Evolutionary conservation across 202 grass and related monocot genomes (phyloP).

Genomic region (Schoenoplectus triqueter): DNA sequence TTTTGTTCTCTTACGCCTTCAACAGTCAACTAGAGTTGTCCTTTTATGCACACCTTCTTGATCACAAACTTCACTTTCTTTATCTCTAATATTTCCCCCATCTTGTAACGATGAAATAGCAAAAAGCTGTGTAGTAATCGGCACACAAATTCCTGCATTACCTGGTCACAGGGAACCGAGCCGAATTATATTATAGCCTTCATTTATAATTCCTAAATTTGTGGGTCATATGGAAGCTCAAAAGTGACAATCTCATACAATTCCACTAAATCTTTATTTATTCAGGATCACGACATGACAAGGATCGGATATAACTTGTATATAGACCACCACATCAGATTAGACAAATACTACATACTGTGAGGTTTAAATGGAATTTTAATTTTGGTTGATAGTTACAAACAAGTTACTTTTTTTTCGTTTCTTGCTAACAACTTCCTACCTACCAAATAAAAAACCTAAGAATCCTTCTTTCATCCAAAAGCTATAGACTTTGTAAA

Average conservation of each 20-base stretch:
- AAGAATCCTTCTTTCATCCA: background rate
- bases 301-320: background rate
- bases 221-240: background rate
- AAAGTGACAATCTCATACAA: background rate
- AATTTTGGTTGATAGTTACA: background rate
- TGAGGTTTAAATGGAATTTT: background rate
- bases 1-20: slow-evolving; percentile 21
- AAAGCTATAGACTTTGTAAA: background rate
- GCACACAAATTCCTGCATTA: background rate
- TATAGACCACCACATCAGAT: background rate
- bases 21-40: background rate
- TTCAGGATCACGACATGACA: slow-evolving; percentile 6
- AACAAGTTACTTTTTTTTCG: background rate
- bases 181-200: background rate
- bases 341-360: background rate
- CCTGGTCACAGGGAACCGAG: background rate
- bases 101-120: background rate
- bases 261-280: background rate
- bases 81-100: slow-evolving; percentile 16
- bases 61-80: slow-evolving; percentile 41
- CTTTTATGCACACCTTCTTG: background rate
- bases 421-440: slow-evolving; percentile 9
- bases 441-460: slow-evolving; percentile 6
- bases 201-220: background rate
- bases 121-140: background rate